Percentiles rank a stretch among this genome's conserved stretches.
Evolutionary conservation across 2,329 filamentous ascomycete genomes (phyloP).

Genomic region (Chaetomiaceae sp.): DNA sequence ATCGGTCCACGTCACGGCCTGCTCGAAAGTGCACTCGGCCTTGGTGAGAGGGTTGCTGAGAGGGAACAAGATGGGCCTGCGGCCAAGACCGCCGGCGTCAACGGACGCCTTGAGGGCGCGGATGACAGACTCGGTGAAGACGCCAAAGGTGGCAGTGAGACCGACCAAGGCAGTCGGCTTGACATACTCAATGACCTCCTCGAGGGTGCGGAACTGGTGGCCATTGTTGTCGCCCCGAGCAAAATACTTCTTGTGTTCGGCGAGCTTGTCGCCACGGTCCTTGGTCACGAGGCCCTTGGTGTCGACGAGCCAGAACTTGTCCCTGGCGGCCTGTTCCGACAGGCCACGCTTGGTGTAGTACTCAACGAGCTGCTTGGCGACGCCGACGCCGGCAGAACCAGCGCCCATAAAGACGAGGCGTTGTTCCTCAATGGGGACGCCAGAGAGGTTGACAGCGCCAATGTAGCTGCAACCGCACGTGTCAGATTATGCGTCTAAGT

Average conservation of each 20-base stretch:
- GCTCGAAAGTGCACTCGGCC: slow-evolving; percentile 96
- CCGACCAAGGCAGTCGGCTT: slow-evolving; percentile 93
- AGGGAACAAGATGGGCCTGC: slow-evolving; percentile 88
- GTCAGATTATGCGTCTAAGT: neutral
- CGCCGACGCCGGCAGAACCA: slow-evolving; percentile 91
- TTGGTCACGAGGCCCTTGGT: slow-evolving; percentile 91
- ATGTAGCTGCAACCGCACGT: slow-evolving; percentile 54
- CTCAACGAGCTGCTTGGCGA: slow-evolving; percentile 95
- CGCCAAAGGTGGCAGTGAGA: slow-evolving; percentile 87
- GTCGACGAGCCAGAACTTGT: slow-evolving; percentile 96
- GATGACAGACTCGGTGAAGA: slow-evolving; percentile 86
- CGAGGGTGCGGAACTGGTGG: slow-evolving; percentile 71
- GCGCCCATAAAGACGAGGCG: slow-evolving; percentile 94
- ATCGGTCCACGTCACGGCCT: slow-evolving; percentile 85
- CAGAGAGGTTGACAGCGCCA: slow-evolving; percentile 75
- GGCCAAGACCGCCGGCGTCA: slow-evolving; percentile 61
- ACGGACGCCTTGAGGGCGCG: slow-evolving; percentile 63
- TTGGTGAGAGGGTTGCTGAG: slow-evolving; percentile 95
- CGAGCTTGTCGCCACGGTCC: slow-evolving; percentile 89
- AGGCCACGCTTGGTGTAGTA: slow-evolving; percentile 93
- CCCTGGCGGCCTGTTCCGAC: slow-evolving; percentile 77
- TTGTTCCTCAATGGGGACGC: slow-evolving; percentile 82
- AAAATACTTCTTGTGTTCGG: slow-evolving; percentile 80
- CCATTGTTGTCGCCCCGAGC: slow-evolving; percentile 61
- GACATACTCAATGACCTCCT: slow-evolving; percentile 90